These are phyloP conservation scores for Trichoderma brevicompactum DNA, from an alignment of 2,329 filamentous ascomycete genomes.

Conservation along the genomic window DNA sequence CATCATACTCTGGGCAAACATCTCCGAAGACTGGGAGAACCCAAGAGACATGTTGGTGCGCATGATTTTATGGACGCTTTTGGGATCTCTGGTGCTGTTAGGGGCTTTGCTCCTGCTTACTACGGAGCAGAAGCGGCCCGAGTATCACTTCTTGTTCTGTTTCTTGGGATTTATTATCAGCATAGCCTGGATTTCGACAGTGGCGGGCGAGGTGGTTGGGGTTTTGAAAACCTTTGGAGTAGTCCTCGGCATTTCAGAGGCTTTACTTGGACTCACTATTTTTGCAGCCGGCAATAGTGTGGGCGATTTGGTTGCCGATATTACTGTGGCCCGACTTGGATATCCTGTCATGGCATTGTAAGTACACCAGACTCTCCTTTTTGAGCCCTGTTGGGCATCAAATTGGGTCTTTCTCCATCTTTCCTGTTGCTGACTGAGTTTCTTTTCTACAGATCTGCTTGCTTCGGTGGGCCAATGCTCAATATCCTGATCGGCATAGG, in stretches of 20 bases:
- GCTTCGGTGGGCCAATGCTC: conserved; percentile 97
- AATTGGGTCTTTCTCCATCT: background rate
- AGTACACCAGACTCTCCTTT: conserved; percentile 39
- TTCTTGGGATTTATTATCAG: conserved; percentile 89
- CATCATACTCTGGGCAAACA: conserved; percentile 74
- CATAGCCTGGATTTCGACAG: conserved; percentile 95
- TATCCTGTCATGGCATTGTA: conserved; percentile 93
- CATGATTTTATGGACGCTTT: conserved; percentile 66
- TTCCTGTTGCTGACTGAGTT: background rate
- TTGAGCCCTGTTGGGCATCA: too few species aligned
- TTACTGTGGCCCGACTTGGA: conserved; percentile 89
- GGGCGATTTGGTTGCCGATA: conserved; percentile 90
- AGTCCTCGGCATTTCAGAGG: conserved; percentile 90
- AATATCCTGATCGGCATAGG: conserved; percentile 96
- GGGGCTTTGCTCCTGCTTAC: conserved; percentile 71
- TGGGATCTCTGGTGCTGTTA: conserved; percentile 70
- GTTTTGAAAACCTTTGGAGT: conserved; percentile 92
- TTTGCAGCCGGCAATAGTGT: conserved; percentile 97
- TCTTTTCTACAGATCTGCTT: conserved; percentile 68
- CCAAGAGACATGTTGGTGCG: conserved; percentile 57
- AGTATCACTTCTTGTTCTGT: conserved; percentile 78
- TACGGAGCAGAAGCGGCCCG: conserved; percentile 66
- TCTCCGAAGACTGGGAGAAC: conserved; percentile 60
- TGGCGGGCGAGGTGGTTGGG: conserved; percentile 93
- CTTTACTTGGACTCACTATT: conserved; percentile 90